Base-by-base conservation (phyloP, 495 filamentous ascomycete genomes). In the Penicillium psychrofluorescens region DNA sequence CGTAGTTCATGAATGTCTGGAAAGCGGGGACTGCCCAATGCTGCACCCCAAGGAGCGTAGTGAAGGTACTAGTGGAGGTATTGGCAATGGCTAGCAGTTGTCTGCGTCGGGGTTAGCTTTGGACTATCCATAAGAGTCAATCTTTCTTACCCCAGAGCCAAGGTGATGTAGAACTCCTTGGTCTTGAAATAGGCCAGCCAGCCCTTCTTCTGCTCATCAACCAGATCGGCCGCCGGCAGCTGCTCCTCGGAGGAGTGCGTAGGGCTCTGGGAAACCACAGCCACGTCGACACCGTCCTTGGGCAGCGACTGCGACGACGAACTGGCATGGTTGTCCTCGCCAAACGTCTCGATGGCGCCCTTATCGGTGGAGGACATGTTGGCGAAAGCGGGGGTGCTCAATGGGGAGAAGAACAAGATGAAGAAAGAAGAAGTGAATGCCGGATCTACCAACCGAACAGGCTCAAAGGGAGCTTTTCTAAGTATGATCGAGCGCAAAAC, bases 1-100 rank as follows among this genome's bases (percentile, higher is more conserved):
- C 75, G 62, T 98, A 98, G 63, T 88, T 95, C 73, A 95, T 90
- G 55, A 97, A 80, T 4, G 87, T 90, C 68, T 98, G 92, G 68
- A 96, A 95, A 33, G 92, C 90, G n/a, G 92, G 92, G 54, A 98
- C 94, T 27, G 79, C 87, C 45, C 87, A 92, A 22, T 79, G 74
- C 42, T 78, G 63, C 2, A 59, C 53, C 14, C 70, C 75, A 11
- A 98, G 84, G 14, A 96, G 79, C 10, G 75, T 74, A 13, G 84
- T 85, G 64, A 97, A 86, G 35, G 91, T 96, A 62, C 90, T 92
- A 13, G 88, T 92, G 11, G 78, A 77, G 4, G 89, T 95, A 65
- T 94, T 89, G 68, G 86, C 86, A 46, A 97, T 79, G 7, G 90
- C 77, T 13, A 96, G 80, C 31, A 89, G 55, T 75, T 97, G 91